Conservation (phyloP, 2,329 filamentous ascomycete species). For the Mollisiaceae sp. region DNA sequence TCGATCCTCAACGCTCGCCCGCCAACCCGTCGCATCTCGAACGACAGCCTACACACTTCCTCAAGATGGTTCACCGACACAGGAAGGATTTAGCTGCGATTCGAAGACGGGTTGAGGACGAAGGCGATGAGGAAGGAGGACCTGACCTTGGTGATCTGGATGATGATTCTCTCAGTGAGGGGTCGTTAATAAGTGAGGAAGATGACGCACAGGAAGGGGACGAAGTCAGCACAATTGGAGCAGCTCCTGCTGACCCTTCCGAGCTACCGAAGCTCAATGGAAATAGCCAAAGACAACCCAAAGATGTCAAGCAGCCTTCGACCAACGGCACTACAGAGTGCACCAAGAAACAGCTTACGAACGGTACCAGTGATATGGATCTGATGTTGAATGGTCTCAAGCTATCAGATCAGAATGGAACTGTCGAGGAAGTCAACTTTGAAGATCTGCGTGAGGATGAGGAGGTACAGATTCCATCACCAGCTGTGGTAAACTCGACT, state of each 20-base stretch:
- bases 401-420: constrained; percentile 36
- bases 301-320: constrained; percentile 37
- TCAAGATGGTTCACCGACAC: constrained; percentile 57
- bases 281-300: constrained; percentile 42
- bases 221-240: constrained; percentile 68
- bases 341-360: constrained; percentile 48
- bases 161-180: constrained; percentile 70
- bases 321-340: constrained; percentile 42
- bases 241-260: constrained; percentile 53
- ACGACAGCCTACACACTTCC: constrained; percentile 37
- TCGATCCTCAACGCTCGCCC: constrained; percentile 40
- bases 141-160: constrained; percentile 61
- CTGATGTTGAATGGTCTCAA: constrained; percentile 60
- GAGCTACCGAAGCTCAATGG: constrained; percentile 41
- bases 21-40: constrained; percentile 42
- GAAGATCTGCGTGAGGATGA: constrained; percentile 42
- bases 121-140: constrained; percentile 70
- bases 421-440: constrained; percentile 36
- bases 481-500: constrained; percentile 45
- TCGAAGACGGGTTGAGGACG: constrained; percentile 71
- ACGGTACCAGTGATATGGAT: constrained; percentile 54
- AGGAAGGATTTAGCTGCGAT: constrained; percentile 70
- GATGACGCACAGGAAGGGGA: constrained; percentile 64
- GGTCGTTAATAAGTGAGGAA: constrained; percentile 66
- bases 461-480: constrained; percentile 37